A percentile compares a stretch with the other conserved stretches of the same genome.
Evolutionary conservation across 495 filamentous ascomycete genomes (phyloP).

Genomic region (Pseudevernia furfuracea): DNA sequence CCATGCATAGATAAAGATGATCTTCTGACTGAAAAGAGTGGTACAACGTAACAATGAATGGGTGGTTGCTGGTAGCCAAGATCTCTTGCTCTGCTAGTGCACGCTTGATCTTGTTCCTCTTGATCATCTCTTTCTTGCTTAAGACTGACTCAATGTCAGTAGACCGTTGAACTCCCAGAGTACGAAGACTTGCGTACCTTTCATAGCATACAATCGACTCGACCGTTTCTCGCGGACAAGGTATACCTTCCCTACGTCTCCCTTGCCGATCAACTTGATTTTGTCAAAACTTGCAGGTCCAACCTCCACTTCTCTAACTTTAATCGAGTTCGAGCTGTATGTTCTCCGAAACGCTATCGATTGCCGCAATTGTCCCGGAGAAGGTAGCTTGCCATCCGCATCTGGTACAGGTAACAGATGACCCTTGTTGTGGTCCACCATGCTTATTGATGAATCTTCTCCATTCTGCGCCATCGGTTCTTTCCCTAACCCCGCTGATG

Average conservation of each 20-base stretch:
- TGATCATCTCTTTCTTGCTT: slow-evolving; percentile 99
- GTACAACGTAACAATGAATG: slow-evolving; percentile 96
- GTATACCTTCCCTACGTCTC: slow-evolving; percentile 97
- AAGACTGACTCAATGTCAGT: slow-evolving; percentile 57
- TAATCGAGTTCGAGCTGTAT: slow-evolving; percentile 96
- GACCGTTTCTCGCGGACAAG: slow-evolving; percentile 97
- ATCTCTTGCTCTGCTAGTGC: slow-evolving; percentile 97
- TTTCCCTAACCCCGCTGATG: slow-evolving; percentile 73
- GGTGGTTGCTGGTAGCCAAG: slow-evolving; percentile 94
- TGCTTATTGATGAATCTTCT: slow-evolving; percentile 46
- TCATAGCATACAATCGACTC: slow-evolving; percentile 92
- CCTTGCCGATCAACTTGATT: slow-evolving; percentile 98
- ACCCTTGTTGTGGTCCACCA: slow-evolving; percentile 46
- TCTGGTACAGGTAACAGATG: slow-evolving; percentile 41
- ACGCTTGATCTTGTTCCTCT: slow-evolving; percentile 99
- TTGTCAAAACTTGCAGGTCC: slow-evolving; percentile 96
- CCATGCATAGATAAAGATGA: slow-evolving; percentile 97
- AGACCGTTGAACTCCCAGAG: slow-evolving; percentile 14
- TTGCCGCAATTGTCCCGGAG: slow-evolving; percentile 47
- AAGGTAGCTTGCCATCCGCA: slow-evolving; percentile 40
- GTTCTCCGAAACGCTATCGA: slow-evolving; percentile 78
- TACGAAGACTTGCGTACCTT: slow-evolving; percentile 53
- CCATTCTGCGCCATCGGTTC: slow-evolving; percentile 58
- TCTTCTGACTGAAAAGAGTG: slow-evolving; percentile 99
- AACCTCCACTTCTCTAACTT: slow-evolving; percentile 84